Conservation (phyloP, 495 filamentous ascomycete genomes). For the Evernia prunastri region DNA sequence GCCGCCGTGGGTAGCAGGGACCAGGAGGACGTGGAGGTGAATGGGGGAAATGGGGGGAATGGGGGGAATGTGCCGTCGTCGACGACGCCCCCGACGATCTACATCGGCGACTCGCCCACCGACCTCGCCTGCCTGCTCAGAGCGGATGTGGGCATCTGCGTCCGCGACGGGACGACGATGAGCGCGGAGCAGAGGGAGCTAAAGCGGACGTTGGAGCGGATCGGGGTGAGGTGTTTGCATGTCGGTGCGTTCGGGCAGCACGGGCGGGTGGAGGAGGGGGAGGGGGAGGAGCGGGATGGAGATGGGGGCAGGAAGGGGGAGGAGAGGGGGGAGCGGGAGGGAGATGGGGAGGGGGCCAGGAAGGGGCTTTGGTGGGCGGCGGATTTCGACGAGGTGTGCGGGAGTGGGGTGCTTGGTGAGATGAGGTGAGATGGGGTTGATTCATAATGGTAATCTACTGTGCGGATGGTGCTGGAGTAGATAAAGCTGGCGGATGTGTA, state of each 20-base stretch:
- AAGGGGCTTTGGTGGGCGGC: neutral
- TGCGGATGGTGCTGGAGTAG: too few species aligned
- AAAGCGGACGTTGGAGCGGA: neutral
- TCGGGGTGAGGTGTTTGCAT: neutral
- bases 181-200: neutral
- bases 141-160: neutral
- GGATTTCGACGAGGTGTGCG: neutral
- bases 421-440: too few species aligned
- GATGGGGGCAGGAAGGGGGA: neutral
- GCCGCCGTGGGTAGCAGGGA: too few species aligned
- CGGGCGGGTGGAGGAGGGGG: neutral
- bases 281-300: too few species aligned
- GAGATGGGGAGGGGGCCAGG: neutral
- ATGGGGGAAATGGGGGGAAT: too few species aligned
- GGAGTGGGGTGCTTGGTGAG: neutral
- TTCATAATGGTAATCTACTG: too few species aligned
- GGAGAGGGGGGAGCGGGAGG: too few species aligned
- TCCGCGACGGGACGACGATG: neutral
- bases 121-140: neutral
- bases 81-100: neutral
- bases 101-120: neutral
- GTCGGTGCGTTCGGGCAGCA: neutral
- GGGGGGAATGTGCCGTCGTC: too few species aligned
- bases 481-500: too few species aligned
- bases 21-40: too few species aligned